A percentile compares a stretch with the other conserved stretches of the same genome.
These are phyloP conservation scores for Sporobolomyces phaffii DNA, from an alignment of 768 basidiomycete genomes.

Conservation along the genomic window DNA sequence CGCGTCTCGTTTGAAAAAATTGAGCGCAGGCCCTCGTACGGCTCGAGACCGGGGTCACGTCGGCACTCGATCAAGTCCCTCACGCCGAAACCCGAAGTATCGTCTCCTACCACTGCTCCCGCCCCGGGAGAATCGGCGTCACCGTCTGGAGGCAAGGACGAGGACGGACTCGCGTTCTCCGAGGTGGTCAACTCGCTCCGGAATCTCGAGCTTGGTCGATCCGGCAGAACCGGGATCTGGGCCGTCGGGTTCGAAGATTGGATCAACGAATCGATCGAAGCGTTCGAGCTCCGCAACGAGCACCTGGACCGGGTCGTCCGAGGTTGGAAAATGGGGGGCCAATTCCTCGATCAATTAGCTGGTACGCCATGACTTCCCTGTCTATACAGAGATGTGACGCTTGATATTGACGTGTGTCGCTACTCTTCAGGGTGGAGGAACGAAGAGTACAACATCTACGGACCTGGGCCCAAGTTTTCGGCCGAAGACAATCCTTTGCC, in stretches of 20 bases:
- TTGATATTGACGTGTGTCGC: neutral
- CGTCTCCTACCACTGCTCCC: neutral
- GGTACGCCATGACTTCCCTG: conserved; percentile 39
- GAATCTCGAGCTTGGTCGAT: neutral
- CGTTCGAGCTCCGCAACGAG: conserved; percentile 29
- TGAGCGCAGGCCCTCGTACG: conserved; percentile 10
- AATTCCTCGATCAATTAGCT: conserved; percentile 45
- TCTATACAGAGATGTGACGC: no score
- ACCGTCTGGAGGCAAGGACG: neutral
- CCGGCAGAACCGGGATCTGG: conserved; percentile 9
- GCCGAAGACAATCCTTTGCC: conserved; percentile 54
- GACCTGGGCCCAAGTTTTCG: conserved; percentile 49
- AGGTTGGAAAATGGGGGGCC: conserved; percentile 45
- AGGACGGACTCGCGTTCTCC: neutral
- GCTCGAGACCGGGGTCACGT: conserved; percentile 8
- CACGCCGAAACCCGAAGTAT: neutral
- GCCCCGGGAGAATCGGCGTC: no score
- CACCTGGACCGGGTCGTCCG: conserved; percentile 41
- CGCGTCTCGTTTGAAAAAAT: conserved; percentile 10
- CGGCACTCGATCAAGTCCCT: conserved; percentile 9
- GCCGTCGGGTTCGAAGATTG: conserved; percentile 39
- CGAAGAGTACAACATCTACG: conserved; percentile 64
- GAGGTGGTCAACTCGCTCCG: neutral
- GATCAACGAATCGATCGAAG: conserved; percentile 36
- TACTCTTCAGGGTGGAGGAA: conserved; percentile 62